Base-by-base conservation (phyloP, 2,329 filamentous ascomycete genomes). In the Clonostachys solani region DNA sequence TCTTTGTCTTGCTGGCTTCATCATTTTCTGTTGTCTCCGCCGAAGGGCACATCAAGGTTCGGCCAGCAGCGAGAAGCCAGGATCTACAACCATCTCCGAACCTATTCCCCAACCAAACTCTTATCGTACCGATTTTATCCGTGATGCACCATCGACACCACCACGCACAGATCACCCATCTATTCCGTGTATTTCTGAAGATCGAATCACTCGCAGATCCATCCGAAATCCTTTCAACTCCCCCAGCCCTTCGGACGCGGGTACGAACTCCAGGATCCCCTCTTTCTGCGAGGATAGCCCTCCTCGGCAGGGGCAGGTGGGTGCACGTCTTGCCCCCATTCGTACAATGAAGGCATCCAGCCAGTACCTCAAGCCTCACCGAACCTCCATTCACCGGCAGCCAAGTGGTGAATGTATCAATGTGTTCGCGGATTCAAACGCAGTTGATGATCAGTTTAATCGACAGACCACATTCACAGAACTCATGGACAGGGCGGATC, bases 101-200 rank as follows among this genome's bases (percentile, higher is more conserved):
- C 71, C 84, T 49, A 71, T 84, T 48, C 65, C 77, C 42, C 60
- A 66, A 47, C 56, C 63, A 18, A 63, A 68, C 54, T 61, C 62
- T 36, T 65, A 74, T 49, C 72, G 78, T 45, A 73, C 70, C 36
- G 79, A 82, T 56, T 82, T 82, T 54, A 73, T 76, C 38, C 74
- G 71, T 13, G 17, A 42, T 5, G 17, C 8, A 18, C 35, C 35
- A 33, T 13, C 43, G 37, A 35, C 43, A 36, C 13, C 12, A 12
- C 43, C 44, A 33, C 8, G 33, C 8, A 37, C 33, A 16, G 43
- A 42, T 37, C 36, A 12, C 8, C 36, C 8, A n/a, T 38, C 36
- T 5, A 38, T n/a, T 18, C 15, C 36, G 15, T 18, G 36, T 12
- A 38, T 18, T 3, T 50, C 13, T 33, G 40, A 9, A 19, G 44